A percentile compares a stretch with the other conserved stretches of the same genome.
phyloP scores from a whole-genome alignment of 1,139 yeast species.

The Hyphopichia burtonii region DNA sequence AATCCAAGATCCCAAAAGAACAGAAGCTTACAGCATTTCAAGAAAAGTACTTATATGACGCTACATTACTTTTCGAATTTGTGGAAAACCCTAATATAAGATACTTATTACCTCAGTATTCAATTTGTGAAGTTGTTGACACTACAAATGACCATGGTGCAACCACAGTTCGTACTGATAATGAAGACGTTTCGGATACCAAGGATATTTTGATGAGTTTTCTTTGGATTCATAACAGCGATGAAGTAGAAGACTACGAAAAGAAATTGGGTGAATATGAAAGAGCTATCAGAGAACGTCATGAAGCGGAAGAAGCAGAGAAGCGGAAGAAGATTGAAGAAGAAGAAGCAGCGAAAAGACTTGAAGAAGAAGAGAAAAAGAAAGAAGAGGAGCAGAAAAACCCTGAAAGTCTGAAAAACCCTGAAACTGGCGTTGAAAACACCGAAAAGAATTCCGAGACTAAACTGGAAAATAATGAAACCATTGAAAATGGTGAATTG shows the following conservation, averaged over 20 bases:
- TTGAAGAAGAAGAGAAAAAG: slow-evolving; percentile 12
- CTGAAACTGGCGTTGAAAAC: too few relatives aligned
- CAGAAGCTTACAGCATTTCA: slow-evolving; percentile 72
- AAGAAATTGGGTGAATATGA: slow-evolving; percentile 30
- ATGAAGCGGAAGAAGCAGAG: slow-evolving; percentile 22
- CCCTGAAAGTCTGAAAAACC: too few relatives aligned
- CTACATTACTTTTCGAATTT: slow-evolving; percentile 82
- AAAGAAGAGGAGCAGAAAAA: slow-evolving; percentile 4
- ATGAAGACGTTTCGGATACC: slow-evolving; percentile 27
- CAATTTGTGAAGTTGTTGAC: slow-evolving; percentile 63
- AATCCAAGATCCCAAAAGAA: slow-evolving; percentile 33
- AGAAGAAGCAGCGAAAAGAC: slow-evolving; percentile 18
- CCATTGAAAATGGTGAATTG: slow-evolving; percentile 10
- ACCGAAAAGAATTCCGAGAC: too few relatives aligned
- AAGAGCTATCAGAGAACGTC: slow-evolving; percentile 19
- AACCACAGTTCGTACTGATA: slow-evolving; percentile 14
- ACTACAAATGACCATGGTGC: slow-evolving; percentile 12
- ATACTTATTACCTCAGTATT: slow-evolving; percentile 70
- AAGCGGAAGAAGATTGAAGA: slow-evolving; percentile 26
- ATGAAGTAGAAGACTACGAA: slow-evolving; percentile 51
- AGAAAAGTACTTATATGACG: slow-evolving; percentile 63
- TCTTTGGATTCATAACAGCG: slow-evolving; percentile 56
- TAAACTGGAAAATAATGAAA: slow-evolving; percentile 10
- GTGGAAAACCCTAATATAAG: slow-evolving; percentile 76
- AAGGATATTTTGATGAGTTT: slow-evolving; percentile 64